A percentile compares a stretch with the other conserved stretches of the same genome.
Evolutionary conservation across 2,329 filamentous ascomycete species (phyloP).

Genomic region (Colletotrichum aenigma): DNA sequence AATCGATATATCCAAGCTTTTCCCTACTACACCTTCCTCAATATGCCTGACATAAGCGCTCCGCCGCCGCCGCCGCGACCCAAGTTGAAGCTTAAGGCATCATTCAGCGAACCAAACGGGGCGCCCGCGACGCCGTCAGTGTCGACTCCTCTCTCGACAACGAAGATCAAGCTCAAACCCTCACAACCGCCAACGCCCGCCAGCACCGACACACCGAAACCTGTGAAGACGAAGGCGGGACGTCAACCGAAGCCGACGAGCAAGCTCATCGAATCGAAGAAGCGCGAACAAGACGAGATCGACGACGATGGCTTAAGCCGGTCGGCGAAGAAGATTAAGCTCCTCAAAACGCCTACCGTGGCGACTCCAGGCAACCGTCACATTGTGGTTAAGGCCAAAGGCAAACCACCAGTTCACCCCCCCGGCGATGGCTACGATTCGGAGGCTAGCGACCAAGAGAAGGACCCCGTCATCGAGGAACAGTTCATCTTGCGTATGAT

Average conservation of each 20-base stretch:
- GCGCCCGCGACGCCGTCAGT: slow-evolving; percentile 20
- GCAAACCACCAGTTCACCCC: slow-evolving; percentile 70
- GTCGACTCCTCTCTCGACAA: slow-evolving; percentile 21
- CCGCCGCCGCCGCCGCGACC: slow-evolving; percentile 23
- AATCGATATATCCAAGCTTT: neutral
- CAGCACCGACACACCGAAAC: slow-evolving; percentile 26
- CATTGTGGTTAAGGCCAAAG: slow-evolving; percentile 65
- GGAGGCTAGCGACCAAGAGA: slow-evolving; percentile 88
- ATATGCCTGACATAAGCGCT: slow-evolving; percentile 21
- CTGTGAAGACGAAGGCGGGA: slow-evolving; percentile 63
- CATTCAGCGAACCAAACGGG: slow-evolving; percentile 21
- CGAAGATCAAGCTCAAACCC: slow-evolving; percentile 45
- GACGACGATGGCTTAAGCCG: slow-evolving; percentile 49
- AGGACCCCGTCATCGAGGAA: slow-evolving; percentile 87
- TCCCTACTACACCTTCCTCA: neutral
- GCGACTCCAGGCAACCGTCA: slow-evolving; percentile 29
- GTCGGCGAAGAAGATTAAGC: slow-evolving; percentile 60
- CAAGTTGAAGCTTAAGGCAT: slow-evolving; percentile 27
- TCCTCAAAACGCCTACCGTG: slow-evolving; percentile 40
- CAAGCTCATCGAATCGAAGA: slow-evolving; percentile 63
- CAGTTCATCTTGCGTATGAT: slow-evolving; percentile 89
- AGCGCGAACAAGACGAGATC: slow-evolving; percentile 61
- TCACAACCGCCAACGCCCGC: slow-evolving; percentile 43
- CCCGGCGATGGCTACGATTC: slow-evolving; percentile 94
- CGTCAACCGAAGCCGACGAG: slow-evolving; percentile 63